These are phyloP conservation scores for Xylariaceae sp. DNA, from an alignment of 2,329 filamentous ascomycete species.

Conservation along the genomic window DNA sequence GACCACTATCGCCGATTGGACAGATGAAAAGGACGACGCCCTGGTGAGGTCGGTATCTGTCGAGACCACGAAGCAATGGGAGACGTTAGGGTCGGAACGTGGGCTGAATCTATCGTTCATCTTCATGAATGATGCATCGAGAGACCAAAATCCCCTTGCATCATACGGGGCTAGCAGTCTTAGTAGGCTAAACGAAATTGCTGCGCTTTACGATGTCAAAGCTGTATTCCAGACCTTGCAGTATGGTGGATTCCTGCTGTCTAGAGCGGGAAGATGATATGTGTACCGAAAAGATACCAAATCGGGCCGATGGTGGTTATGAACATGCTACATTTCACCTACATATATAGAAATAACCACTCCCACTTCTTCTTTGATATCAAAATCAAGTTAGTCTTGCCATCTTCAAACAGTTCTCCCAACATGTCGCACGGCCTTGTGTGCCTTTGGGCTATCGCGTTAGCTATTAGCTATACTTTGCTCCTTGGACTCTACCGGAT, in stretches of 20 bases:
- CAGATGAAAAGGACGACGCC: conserved; percentile 13
- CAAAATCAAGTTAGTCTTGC: too few relatives aligned
- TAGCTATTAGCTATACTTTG: too few relatives aligned
- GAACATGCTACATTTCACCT: too few relatives aligned
- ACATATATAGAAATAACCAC: too few relatives aligned
- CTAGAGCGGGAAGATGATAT: too few relatives aligned
- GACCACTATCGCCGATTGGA: conserved; percentile 21
- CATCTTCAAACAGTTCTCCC: too few relatives aligned
- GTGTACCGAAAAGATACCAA: too few relatives aligned
- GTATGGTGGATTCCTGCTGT: conserved; percentile 18
- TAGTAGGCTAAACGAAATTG: conserved; percentile 16
- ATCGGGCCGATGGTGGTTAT: too few relatives aligned
- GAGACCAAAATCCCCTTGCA: conserved; percentile 23
- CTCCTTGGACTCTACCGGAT: conserved; percentile 20
- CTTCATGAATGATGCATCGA: conserved; percentile 26
- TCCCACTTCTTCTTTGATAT: too few relatives aligned
- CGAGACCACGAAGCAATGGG: conserved; percentile 8
- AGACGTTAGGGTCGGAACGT: conserved; percentile 1
- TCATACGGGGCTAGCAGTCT: conserved; percentile 24
- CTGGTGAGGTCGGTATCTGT: conserved; percentile 12
- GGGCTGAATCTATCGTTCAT: neutral
- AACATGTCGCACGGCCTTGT: too few relatives aligned
- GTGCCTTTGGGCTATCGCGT: too few relatives aligned
- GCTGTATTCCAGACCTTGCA: conserved; percentile 26
- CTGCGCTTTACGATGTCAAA: conserved; percentile 21